Evolutionary conservation across 1,284 basidiomycete genomes (phyloP).

Genomic region (Exobasidium rhododendri): DNA sequence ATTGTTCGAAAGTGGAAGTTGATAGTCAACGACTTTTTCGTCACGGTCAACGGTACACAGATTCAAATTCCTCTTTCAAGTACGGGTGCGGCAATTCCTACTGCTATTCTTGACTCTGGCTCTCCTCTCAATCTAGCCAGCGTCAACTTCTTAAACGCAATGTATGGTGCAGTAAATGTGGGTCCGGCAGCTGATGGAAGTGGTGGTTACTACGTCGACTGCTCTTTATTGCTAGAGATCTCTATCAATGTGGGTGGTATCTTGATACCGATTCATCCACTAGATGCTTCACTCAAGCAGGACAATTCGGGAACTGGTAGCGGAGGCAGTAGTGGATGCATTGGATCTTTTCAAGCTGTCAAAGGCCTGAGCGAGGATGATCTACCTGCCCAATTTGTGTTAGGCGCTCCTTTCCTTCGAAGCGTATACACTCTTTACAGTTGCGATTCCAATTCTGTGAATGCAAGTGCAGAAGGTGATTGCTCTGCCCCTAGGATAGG

Average conservation of each 20-base stretch:
- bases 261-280: conserved; percentile 39
- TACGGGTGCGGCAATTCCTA: background rate
- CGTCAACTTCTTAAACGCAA: conserved; percentile 31
- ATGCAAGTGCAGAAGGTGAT: conserved; percentile 18
- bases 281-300: conserved; percentile 32
- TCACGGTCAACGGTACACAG: conserved; percentile 25
- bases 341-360: conserved; percentile 46
- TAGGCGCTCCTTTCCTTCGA: conserved; percentile 42
- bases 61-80: conserved; percentile 20
- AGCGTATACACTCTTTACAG: conserved; percentile 42
- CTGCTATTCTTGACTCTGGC: conserved; percentile 36
- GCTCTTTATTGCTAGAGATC: conserved; percentile 38
- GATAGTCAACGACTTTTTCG: conserved; percentile 27
- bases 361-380: conserved; percentile 23
- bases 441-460: conserved; percentile 24
- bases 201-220: conserved; percentile 45
- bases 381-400: conserved; percentile 39
- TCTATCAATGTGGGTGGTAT: conserved; percentile 31
- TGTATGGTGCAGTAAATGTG: conserved; percentile 46
- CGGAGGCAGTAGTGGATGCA: conserved; percentile 24
- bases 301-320: conserved; percentile 22
- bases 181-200: conserved; percentile 31
- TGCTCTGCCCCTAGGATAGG: conserved; percentile 35
- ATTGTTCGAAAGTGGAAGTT: conserved; percentile 38
- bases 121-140: conserved; percentile 39